phyloP scores from a whole-genome alignment of 1,284 basidiomycete genomes.

The Ceratobasidium sp. region DNA sequence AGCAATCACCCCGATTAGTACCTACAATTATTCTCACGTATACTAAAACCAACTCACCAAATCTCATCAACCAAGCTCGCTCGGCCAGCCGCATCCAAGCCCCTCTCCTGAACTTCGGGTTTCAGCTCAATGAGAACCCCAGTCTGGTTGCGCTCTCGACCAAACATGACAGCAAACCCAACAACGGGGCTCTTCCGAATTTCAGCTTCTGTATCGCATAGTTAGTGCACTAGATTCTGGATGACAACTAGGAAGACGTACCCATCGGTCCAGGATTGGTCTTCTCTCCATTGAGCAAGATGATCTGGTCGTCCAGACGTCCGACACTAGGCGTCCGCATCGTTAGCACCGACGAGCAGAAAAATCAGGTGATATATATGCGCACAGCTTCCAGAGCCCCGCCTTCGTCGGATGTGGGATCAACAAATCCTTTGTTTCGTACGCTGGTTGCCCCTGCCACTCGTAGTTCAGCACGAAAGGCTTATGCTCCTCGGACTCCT shows the following conservation, averaged over 20 bases:
- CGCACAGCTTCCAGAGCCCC: slow-evolving; percentile 28
- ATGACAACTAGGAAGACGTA: slow-evolving; percentile 52
- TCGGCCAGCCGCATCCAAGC: slow-evolving; percentile 52
- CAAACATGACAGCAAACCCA: slow-evolving; percentile 56
- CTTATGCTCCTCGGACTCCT: slow-evolving; percentile 25
- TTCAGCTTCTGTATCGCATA: slow-evolving; percentile 39
- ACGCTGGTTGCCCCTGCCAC: slow-evolving; percentile 14
- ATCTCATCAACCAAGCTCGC: slow-evolving; percentile 55
- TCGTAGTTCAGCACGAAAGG: slow-evolving; percentile 37
- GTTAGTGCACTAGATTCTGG: slow-evolving; percentile 49
- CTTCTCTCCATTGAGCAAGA: slow-evolving; percentile 46
- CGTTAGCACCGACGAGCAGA: background rate
- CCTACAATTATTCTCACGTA: slow-evolving; percentile 51
- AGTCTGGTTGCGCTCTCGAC: slow-evolving; percentile 57
- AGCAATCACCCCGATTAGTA: background rate
- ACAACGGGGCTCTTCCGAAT: slow-evolving; percentile 55
- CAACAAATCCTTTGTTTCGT: slow-evolving; percentile 37
- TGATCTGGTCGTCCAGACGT: slow-evolving; percentile 42
- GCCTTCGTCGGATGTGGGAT: slow-evolving; percentile 37
- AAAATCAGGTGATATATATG: background rate
- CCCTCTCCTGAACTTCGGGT: slow-evolving; percentile 52
- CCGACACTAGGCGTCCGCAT: slow-evolving; percentile 10
- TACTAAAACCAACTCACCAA: slow-evolving; percentile 50
- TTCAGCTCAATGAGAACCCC: slow-evolving; percentile 59
- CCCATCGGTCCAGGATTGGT: slow-evolving; percentile 60